Conservation (phyloP, 495 filamentous ascomycete genomes). For the Polyplosphaeria fusca region DNA sequence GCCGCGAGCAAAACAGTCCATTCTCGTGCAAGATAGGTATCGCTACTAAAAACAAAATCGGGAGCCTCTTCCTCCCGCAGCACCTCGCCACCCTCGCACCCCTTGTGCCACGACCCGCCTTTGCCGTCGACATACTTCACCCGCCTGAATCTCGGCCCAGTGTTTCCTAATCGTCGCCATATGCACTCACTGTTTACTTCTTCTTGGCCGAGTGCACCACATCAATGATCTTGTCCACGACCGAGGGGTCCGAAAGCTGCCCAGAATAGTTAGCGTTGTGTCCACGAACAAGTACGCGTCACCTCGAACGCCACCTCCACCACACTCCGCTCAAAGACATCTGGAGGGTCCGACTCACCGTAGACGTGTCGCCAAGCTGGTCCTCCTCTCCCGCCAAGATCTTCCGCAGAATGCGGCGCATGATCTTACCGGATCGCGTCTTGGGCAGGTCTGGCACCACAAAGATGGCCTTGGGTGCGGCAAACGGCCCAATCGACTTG, state of each 20-base stretch:
- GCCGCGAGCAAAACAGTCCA: too few relatives aligned
- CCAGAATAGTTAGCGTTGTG: constrained; percentile 20
- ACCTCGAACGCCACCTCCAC: constrained; percentile 7
- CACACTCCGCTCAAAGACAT: neutral
- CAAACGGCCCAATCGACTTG: constrained; percentile 95
- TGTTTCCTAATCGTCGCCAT: neutral
- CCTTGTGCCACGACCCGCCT: too few relatives aligned
- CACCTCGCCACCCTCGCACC: too few relatives aligned
- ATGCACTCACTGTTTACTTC: constrained; percentile 42
- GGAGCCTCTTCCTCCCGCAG: too few relatives aligned
- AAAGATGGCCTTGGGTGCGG: constrained; percentile 89
- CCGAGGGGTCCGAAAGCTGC: constrained; percentile 82
- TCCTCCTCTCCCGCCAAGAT: constrained; percentile 96
- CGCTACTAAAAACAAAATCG: constrained; percentile 1
- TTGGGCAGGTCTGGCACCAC: constrained; percentile 91
- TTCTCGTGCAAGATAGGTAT: neutral
- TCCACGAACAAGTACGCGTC: constrained; percentile 1
- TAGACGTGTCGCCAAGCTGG: constrained; percentile 87
- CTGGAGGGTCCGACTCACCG: constrained; percentile 56
- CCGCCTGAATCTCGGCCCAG: neutral
- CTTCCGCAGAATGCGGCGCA: constrained; percentile 96
- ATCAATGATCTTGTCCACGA: constrained; percentile 85
- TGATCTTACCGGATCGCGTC: constrained; percentile 96
- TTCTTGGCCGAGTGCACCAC: constrained; percentile 64
- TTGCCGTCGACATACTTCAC: too few relatives aligned